These are phyloP conservation scores for Botryotinia narcissicola DNA, from an alignment of 2,329 filamentous ascomycete genomes.

Conservation along the genomic window DNA sequence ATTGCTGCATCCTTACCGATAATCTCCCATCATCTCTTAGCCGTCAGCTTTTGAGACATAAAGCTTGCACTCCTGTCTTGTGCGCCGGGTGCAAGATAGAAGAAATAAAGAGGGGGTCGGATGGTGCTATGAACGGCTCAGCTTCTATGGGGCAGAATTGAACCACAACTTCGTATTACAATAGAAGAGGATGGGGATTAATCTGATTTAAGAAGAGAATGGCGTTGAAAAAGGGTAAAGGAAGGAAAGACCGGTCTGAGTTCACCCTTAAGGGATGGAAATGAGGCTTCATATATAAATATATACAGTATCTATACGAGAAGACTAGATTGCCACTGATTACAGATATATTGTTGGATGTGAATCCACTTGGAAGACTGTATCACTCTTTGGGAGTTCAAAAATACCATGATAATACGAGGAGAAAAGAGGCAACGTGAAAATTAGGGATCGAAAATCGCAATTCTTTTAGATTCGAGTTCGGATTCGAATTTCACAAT, in stretches of 20 bases:
- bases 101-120: conserved; percentile 41
- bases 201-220: conserved; percentile 8
- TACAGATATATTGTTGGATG: conserved; percentile 39
- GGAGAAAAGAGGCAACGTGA: not conserved
- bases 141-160: conserved; percentile 40
- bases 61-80: conserved; percentile 43
- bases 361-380: conserved; percentile 41
- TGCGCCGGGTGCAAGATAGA: conserved; percentile 42
- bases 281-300: conserved; percentile 42
- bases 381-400: conserved; percentile 24
- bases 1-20: conserved; percentile 43
- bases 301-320: conserved; percentile 42
- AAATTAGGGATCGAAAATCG: not conserved
- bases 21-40: conserved; percentile 40
- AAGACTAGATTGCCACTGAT: conserved; percentile 38
- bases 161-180: conserved; percentile 44
- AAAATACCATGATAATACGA: conserved; percentile 27
- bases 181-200: conserved; percentile 34
- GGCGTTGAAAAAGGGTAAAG: conserved; percentile 7
- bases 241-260: conserved; percentile 42
- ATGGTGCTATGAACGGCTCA: conserved; percentile 46
- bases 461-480: not conserved
- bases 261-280: conserved; percentile 40
- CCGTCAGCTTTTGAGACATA: conserved; percentile 42
- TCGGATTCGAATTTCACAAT: not conserved